phyloP scores from a whole-genome alignment of 2,329 filamentous ascomycete species.

The Juglanconis sp. region DNA sequence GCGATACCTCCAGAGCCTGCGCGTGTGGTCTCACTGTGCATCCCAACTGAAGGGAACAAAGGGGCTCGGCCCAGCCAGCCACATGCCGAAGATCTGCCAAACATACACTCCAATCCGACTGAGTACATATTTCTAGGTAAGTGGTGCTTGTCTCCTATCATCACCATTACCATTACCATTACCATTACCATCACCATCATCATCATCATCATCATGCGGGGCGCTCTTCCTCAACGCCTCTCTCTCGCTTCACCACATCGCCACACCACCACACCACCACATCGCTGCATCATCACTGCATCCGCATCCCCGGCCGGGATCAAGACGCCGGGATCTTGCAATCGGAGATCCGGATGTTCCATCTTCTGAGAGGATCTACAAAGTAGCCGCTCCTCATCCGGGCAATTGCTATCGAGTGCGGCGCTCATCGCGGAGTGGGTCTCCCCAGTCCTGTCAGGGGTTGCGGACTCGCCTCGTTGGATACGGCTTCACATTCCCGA shows the following conservation, averaged over 20 bases:
- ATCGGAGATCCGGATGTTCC: too few relatives aligned
- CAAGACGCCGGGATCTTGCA: neutral
- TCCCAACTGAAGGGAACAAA: slow-evolving; percentile 5
- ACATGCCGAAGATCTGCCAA: neutral
- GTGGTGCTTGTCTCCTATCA: neutral
- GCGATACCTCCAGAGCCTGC: neutral
- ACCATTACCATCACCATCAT: too few relatives aligned
- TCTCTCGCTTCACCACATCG: too few relatives aligned
- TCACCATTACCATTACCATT: too few relatives aligned
- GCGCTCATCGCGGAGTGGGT: slow-evolving; percentile 9
- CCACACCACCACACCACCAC: neutral
- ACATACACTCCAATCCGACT: neutral
- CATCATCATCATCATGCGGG: neutral
- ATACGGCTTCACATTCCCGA: slow-evolving; percentile 7
- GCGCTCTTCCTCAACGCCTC: neutral
- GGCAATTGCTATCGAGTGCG: slow-evolving; percentile 8
- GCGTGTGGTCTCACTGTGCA: slow-evolving; percentile 3
- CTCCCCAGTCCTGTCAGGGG: neutral
- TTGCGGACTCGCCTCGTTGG: neutral
- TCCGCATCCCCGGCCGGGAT: neutral
- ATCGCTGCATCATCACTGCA: neutral
- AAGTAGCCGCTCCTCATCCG: neutral
- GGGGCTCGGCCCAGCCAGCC: slow-evolving; percentile 8
- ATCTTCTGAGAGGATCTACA: neutral
- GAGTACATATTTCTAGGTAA: neutral